A percentile compares a stretch with the other conserved stretches of the same genome.
Conservation (phyloP, 2,329 filamentous ascomycete genomes). For the Botrytis cinerea region DNA sequence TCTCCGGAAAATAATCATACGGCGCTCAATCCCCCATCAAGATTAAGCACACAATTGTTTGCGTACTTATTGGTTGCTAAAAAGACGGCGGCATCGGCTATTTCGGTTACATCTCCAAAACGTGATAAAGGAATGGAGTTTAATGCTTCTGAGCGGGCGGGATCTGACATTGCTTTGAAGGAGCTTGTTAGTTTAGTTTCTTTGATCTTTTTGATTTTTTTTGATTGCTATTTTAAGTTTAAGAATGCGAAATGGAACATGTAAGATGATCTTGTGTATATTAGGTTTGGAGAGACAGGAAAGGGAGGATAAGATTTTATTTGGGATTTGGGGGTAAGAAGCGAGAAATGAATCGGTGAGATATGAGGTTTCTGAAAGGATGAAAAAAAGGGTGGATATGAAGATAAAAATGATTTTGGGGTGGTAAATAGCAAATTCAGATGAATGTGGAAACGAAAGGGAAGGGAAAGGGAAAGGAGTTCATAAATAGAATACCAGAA, state of each 20-base stretch:
- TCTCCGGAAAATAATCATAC: slow-evolving; percentile 44
- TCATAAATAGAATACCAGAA: neutral
- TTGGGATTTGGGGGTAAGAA: neutral
- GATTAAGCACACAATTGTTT: slow-evolving; percentile 82
- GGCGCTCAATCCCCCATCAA: slow-evolving; percentile 82
- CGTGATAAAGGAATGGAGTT: slow-evolving; percentile 64
- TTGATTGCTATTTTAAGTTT: neutral
- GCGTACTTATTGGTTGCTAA: slow-evolving; percentile 77
- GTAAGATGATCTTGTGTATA: slow-evolving; percentile 39
- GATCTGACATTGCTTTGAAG: slow-evolving; percentile 47
- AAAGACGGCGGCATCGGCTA: slow-evolving; percentile 81
- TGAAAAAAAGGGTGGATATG: neutral
- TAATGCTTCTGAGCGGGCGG: slow-evolving; percentile 41
- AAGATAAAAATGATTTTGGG: neutral
- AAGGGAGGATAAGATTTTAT: slow-evolving; percentile 8
- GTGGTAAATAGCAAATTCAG: neutral
- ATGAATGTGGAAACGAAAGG: neutral
- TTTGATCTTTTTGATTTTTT: neutral
- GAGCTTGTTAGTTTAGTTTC: neutral
- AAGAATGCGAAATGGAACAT: neutral
- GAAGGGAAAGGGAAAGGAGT: neutral
- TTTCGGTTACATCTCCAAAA: slow-evolving; percentile 68
- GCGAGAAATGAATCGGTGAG: neutral
- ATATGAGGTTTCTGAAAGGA: too few relatives aligned
- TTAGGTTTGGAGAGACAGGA: slow-evolving; percentile 35